phyloP scores from a whole-genome alignment of 305 asterid genomes.

The Fraxinus platypoda region DNA sequence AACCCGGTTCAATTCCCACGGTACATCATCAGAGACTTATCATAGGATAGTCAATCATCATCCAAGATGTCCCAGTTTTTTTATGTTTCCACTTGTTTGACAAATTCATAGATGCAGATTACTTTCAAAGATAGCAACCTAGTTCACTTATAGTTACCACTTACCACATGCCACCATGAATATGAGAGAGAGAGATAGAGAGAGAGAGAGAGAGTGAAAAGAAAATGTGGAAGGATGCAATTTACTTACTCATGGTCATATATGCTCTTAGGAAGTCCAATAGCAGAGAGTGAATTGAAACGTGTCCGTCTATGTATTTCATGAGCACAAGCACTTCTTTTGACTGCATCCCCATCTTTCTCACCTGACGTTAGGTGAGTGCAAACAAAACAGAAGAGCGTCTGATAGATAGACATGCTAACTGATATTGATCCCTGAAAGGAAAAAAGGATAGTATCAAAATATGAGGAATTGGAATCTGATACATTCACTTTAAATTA shows the following conservation, averaged over 20 bases:
- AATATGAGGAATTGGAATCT: constrained; percentile 8
- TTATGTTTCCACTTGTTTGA: neutral
- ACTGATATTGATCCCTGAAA: constrained; percentile 90
- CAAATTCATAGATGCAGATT: constrained; percentile 2
- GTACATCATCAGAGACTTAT: neutral
- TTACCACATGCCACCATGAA: constrained; percentile 5
- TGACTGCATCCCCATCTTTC: constrained; percentile 62
- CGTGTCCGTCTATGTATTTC: constrained; percentile 84
- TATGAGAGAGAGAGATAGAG: neutral
- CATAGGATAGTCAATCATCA: neutral
- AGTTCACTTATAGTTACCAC: constrained; percentile 2
- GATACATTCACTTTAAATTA: neutral
- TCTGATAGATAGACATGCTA: constrained; percentile 93
- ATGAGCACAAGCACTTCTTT: constrained; percentile 82
- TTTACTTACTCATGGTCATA: constrained; percentile 84
- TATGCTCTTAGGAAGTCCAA: constrained; percentile 71
- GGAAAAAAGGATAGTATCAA: constrained; percentile 1
- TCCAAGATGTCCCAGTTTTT: neutral
- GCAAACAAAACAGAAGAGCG: constrained; percentile 80
- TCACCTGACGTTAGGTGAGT: constrained; percentile 88
- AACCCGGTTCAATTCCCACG: no score
- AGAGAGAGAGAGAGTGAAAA: neutral
- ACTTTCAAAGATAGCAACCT: neutral
- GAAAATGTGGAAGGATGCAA: neutral
- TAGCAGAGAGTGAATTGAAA: constrained; percentile 49